Evolutionary conservation across 208 protist species (phyloP).

Genomic region (Trichomonas tenax): DNA sequence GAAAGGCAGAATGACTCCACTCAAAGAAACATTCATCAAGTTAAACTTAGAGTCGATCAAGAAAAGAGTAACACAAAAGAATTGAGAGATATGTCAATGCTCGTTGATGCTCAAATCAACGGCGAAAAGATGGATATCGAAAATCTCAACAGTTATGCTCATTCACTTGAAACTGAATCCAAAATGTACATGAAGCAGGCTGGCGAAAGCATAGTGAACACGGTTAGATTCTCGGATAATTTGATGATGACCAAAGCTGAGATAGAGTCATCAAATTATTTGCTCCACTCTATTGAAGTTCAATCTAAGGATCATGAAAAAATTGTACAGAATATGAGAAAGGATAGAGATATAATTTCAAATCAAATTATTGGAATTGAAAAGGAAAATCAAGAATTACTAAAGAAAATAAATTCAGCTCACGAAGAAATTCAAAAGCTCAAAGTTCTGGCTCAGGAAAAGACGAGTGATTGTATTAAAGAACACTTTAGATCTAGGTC

Average conservation of each 20-base stretch:
- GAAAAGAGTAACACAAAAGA: conserved; percentile 24
- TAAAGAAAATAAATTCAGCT: not conserved
- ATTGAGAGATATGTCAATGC: not conserved
- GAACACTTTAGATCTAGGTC: not conserved
- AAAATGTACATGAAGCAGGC: not conserved
- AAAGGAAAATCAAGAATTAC: not conserved
- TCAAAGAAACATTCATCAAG: not conserved
- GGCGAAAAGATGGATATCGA: not conserved
- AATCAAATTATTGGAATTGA: not conserved
- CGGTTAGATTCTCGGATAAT: not conserved
- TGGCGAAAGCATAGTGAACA: not conserved
- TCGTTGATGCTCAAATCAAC: not conserved
- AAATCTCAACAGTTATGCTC: not conserved
- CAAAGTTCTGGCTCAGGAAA: not conserved
- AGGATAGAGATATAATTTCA: not conserved
- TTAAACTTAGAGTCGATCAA: not conserved
- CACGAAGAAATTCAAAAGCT: not conserved
- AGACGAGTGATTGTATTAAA: not conserved
- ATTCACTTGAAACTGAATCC: not conserved
- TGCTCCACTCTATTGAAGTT: not conserved
- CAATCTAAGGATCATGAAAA: not conserved
- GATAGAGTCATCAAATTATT: not conserved
- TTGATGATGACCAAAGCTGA: not conserved
- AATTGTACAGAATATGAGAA: not conserved
- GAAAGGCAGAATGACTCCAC: not conserved